phyloP scores from a whole-genome alignment of 2,329 filamentous ascomycete genomes.

The Xylaria sp. region DNA sequence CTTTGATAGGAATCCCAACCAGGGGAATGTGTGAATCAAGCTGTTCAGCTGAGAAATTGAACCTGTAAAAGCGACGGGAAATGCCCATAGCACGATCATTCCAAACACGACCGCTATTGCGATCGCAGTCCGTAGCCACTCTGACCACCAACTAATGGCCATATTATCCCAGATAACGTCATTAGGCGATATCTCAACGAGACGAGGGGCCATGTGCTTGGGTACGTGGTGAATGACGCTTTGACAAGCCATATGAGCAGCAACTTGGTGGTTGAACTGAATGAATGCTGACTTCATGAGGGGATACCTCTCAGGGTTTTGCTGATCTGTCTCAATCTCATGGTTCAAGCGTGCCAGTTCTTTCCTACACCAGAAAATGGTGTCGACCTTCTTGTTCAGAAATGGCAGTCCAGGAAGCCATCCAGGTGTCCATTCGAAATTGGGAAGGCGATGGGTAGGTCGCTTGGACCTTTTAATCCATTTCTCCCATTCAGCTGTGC shows the following conservation, averaged over 20 bases:
- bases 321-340: conserved; percentile 91
- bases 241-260: conserved; percentile 98
- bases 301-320: conserved; percentile 82
- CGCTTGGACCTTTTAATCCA: conserved; percentile 83
- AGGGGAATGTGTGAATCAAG: conserved; percentile 68
- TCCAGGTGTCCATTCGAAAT: conserved; percentile 56
- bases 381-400: conserved; percentile 89
- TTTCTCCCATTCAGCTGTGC: conserved; percentile 76
- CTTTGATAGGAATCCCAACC: conserved; percentile 71
- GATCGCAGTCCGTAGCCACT: conserved; percentile 73
- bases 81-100: conserved; percentile 87
- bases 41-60: conserved; percentile 77
- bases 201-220: conserved; percentile 88
- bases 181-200: conserved; percentile 90
- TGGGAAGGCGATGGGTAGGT: conserved; percentile 79
- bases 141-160: conserved; percentile 92
- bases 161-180: conserved; percentile 98
- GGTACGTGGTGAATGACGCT: conserved; percentile 88
- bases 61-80: conserved; percentile 88
- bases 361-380: conserved; percentile 87
- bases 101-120: conserved; percentile 70
- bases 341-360: conserved; percentile 87
- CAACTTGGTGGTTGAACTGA: conserved; percentile 97
- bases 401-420: conserved; percentile 83
- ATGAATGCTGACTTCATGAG: conserved; percentile 97